Evolutionary conservation across 1,139 yeast genomes (phyloP).

Genomic region (Hanseniaspora uvarum): DNA sequence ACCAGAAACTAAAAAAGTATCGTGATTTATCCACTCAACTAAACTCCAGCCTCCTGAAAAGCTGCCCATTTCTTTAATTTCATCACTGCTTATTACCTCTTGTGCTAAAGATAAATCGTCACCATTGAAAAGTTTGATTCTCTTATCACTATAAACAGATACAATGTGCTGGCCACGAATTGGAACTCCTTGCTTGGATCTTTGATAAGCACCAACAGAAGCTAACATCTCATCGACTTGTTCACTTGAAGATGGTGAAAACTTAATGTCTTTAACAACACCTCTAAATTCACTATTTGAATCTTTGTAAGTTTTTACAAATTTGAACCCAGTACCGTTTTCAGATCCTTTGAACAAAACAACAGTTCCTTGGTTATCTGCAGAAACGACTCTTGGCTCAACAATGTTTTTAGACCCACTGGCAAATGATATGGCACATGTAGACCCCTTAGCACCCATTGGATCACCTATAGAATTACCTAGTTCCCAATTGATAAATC

Average conservation of each 20-base stretch:
- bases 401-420: constrained; percentile 6
- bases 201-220: constrained; percentile 14
- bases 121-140: constrained; percentile 72
- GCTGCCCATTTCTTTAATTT: constrained; percentile 44
- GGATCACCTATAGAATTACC: constrained; percentile 95
- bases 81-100: constrained; percentile 43
- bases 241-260: constrained; percentile 65
- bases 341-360: constrained; percentile 85
- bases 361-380: constrained; percentile 69
- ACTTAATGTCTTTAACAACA: constrained; percentile 40
- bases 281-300: constrained; percentile 4
- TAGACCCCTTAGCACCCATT: constrained; percentile 79
- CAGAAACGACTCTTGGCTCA: constrained; percentile 71
- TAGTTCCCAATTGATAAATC: constrained; percentile 79
- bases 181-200: constrained; percentile 14
- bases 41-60: constrained; percentile 70
- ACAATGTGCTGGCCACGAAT: constrained; percentile 37
- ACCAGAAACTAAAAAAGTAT: constrained; percentile 37
- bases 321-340: constrained; percentile 52
- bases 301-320: constrained; percentile 47
- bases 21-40: constrained; percentile 50
- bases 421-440: constrained; percentile 51
- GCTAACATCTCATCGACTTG: constrained; percentile 2
- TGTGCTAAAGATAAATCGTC: constrained; percentile 65
- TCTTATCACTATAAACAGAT: constrained; percentile 82